Evolutionary conservation across 1,139 yeast species (phyloP).

Genomic region (Hanseniaspora gamundiae): DNA sequence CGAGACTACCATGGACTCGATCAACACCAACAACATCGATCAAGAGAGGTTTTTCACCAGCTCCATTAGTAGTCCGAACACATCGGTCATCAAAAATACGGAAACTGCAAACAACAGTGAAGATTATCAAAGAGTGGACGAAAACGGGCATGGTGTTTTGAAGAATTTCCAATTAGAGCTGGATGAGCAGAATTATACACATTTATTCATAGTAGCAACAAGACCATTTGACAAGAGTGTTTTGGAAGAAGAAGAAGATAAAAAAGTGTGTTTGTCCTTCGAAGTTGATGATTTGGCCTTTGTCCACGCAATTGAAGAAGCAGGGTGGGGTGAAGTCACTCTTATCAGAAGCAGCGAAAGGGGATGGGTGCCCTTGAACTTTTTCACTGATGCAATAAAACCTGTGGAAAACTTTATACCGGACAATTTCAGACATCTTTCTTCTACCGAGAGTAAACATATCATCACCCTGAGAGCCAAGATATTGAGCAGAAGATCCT

Average conservation of each 20-base stretch:
- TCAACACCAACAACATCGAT: background rate
- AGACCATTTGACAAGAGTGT: constrained; percentile 70
- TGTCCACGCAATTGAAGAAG: constrained; percentile 77
- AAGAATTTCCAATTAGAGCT: constrained; percentile 12
- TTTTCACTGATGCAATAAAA: constrained; percentile 54
- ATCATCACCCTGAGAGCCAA: constrained; percentile 24
- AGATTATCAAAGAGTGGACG: background rate
- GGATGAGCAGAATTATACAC: constrained; percentile 21
- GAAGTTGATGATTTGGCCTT: constrained; percentile 71
- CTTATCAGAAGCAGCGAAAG: constrained; percentile 55
- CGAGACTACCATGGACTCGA: background rate
- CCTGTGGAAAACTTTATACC: constrained; percentile 8
- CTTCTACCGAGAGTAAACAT: constrained; percentile 8
- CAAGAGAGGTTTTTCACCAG: background rate
- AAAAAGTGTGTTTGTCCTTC: constrained; percentile 75
- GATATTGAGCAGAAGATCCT: constrained; percentile 34
- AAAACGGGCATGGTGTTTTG: constrained; percentile 1
- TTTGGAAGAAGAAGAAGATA: constrained; percentile 50
- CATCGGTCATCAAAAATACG: background rate
- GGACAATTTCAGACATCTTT: constrained; percentile 16
- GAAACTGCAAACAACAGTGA: background rate
- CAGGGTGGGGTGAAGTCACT: constrained; percentile 98
- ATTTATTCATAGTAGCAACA: constrained; percentile 38
- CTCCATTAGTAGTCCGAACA: background rate
- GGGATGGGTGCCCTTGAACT: constrained; percentile 97